phyloP scores from a whole-genome alignment of 202 grass and related monocot species.

The Panicum virgatum region DNA sequence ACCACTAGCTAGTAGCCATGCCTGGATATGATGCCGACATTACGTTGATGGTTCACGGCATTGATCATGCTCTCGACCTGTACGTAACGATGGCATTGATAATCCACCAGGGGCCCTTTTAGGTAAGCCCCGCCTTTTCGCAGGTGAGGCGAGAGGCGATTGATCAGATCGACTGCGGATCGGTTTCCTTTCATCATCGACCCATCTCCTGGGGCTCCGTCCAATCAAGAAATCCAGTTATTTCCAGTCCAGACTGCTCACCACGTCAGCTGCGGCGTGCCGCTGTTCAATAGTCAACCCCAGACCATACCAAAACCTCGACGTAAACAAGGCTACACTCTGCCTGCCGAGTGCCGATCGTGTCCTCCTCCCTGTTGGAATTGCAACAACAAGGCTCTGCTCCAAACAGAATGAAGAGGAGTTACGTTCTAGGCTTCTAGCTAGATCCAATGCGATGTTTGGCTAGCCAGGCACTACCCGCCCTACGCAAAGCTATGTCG shows the following conservation, averaged over 20 bases:
- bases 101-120: neutral
- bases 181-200: slow-evolving; percentile 7
- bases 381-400: no score
- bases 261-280: neutral
- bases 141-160: neutral
- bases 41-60: slow-evolving; percentile 15
- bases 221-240: neutral
- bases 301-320: neutral
- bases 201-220: neutral
- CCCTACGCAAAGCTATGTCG: neutral
- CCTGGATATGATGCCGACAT: slow-evolving; percentile 15
- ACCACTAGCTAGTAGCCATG: neutral
- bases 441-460: neutral
- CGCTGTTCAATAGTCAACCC: neutral
- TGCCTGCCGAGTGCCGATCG: neutral
- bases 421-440: no score
- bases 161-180: neutral
- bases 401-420: no score
- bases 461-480: neutral
- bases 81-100: slow-evolving; percentile 36
- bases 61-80: slow-evolving; percentile 7
- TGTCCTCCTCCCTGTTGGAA: no score
- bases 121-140: slow-evolving; percentile 44
- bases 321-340: no score
- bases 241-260: slow-evolving; percentile 18